phyloP scores from a whole-genome alignment of 352 stramenopile genomes.

The Aphanomyces cochlioides region DNA sequence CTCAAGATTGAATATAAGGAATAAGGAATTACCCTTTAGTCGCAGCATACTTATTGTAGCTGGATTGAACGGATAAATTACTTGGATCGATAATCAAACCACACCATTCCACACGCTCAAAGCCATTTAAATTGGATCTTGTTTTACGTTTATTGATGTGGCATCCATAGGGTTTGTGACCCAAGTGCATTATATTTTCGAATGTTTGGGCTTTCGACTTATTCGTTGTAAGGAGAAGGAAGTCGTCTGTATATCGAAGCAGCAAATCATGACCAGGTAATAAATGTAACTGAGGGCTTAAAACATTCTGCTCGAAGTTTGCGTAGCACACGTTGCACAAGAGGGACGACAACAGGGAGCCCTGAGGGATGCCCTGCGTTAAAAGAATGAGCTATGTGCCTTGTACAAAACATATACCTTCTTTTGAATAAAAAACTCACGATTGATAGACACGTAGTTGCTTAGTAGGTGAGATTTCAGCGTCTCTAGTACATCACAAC shows the following conservation, averaged over 20 bases:
- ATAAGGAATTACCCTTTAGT: neutral
- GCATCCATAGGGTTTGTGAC: conserved; percentile 60
- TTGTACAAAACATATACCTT: conserved; percentile 10
- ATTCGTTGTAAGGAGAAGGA: conserved; percentile 63
- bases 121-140: conserved; percentile 51
- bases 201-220: conserved; percentile 49
- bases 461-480: conserved; percentile 61
- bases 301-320: conserved; percentile 61
- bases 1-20: no score
- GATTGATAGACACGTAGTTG: conserved; percentile 56
- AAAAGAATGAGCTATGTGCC: neutral
- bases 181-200: conserved; percentile 53
- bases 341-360: conserved; percentile 75
- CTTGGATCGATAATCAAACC: conserved; percentile 60
- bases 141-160: conserved; percentile 61
- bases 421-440: conserved; percentile 49
- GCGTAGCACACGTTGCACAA: conserved; percentile 81
- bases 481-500: conserved; percentile 45
- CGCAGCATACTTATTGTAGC: conserved; percentile 61
- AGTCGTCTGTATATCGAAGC: conserved; percentile 77
- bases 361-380: conserved; percentile 64
- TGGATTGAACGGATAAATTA: conserved; percentile 58
- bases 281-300: conserved; percentile 44
- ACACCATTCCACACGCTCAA: conserved; percentile 51
- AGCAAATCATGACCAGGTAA: conserved; percentile 48